These are phyloP conservation scores for Rhododendron henanense DNA, from an alignment of 148 eudicot species.

Conservation along the genomic window DNA sequence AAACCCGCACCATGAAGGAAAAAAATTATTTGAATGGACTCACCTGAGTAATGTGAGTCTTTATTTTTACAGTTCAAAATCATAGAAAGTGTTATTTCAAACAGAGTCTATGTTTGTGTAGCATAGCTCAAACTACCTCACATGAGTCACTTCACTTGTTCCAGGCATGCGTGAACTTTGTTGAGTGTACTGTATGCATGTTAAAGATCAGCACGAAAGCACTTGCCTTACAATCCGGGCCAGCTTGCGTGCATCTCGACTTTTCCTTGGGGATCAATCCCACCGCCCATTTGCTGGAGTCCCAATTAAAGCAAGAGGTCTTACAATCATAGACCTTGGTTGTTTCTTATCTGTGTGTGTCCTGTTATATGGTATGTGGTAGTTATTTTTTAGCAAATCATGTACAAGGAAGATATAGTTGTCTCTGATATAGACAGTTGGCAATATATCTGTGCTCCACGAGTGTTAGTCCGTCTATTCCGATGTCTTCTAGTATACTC, in stretches of 20 bases:
- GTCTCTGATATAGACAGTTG: background rate
- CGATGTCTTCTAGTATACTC: background rate
- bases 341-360: background rate
- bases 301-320: background rate
- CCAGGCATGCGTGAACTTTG: background rate
- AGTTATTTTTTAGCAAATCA: background rate
- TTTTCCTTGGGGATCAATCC: background rate
- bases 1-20: too few relatives aligned
- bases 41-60: too few relatives aligned
- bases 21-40: too few relatives aligned
- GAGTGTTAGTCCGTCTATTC: background rate
- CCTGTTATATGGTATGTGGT: background rate
- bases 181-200: background rate
- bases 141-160: background rate
- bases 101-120: background rate
- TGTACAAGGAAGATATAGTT: background rate
- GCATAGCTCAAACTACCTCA: background rate
- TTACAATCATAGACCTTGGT: background rate
- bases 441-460: background rate
- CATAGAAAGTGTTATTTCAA: too few relatives aligned
- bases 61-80: too few relatives aligned
- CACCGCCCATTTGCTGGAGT: background rate
- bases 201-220: too few relatives aligned
- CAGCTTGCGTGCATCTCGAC: background rate
- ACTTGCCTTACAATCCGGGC: too few relatives aligned